Evolutionary conservation across 805 yeast genomes (phyloP), one percentile per base, ranked within the genome.

Genomic region (Metschnikowia santaceciliae): DNA sequence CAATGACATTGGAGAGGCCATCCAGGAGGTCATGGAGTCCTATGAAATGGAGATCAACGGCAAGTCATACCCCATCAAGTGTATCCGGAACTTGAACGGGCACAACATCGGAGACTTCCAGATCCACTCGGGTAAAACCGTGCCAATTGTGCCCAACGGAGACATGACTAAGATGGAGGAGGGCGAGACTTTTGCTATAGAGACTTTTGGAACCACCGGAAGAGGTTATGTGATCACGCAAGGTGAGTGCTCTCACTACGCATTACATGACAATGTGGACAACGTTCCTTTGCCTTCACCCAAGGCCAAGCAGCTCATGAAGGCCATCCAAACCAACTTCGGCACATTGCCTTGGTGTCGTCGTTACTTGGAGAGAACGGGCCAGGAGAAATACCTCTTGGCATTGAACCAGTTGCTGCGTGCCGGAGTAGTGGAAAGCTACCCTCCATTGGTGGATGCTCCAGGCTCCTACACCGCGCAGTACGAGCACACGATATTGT

Each of bases 111-210:
- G 81, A 23, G 91, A 85, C 50, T 91, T 77, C 70, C 77, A 75
- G 48, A 94, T 94, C 62, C 99, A 94, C 69, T 94, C 91, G 39
- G 97, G 97, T 56, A 94, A 94, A 69, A 84, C 95, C 23, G 98
- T 94, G 43, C 99, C 99, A 15, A 94, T 94, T 62, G 96, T 94
- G 34, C 86, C 91, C 62, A 88, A 88, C 62, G 92, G 90, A 6
- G 99, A 94, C 67, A 80, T 80, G 68, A 94, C 98, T 10, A 92
- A 92, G 78, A 92, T 94, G 97, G 99, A 94, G 69, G 99, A 94
- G 74, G 97, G 97, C 56, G 99, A 94, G 69, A 85, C 90, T 2
- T 92, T 89, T 76, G 99, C 99, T 54, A 92, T 94, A 64, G 99
- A 94, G 72, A 94, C 99, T 2, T 94, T 94, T 64, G 99, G 99